Evolutionary conservation across 805 yeast species (phyloP).

Genomic region (Diddensiella transvaalensis): DNA sequence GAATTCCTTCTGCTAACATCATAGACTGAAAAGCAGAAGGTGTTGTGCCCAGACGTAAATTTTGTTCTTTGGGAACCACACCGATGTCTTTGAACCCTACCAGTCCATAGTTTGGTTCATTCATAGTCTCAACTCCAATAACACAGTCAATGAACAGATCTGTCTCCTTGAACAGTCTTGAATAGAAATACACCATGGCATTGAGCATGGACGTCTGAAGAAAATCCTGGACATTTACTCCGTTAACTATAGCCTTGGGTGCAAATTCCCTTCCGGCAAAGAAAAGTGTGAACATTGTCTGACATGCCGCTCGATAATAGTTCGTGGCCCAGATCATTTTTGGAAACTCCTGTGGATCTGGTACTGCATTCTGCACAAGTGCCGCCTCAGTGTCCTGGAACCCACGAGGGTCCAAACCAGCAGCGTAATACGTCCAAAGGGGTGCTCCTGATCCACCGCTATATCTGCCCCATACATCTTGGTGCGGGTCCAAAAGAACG

Average conservation of each 20-base stretch:
- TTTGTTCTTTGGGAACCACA: slow-evolving; percentile 51
- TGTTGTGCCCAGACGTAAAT: slow-evolving; percentile 70
- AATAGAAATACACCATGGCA: slow-evolving; percentile 50
- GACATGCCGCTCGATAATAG: slow-evolving; percentile 66
- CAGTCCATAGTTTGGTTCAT: slow-evolving; percentile 79
- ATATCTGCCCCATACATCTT: slow-evolving; percentile 88
- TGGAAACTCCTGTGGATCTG: slow-evolving; percentile 54
- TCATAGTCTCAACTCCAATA: slow-evolving; percentile 74
- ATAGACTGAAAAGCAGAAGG: slow-evolving; percentile 79
- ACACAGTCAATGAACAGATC: slow-evolving; percentile 39
- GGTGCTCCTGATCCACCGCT: slow-evolving; percentile 97
- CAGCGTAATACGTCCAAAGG: slow-evolving; percentile 87
- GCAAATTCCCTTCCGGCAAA: slow-evolving; percentile 74
- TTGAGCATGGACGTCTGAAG: slow-evolving; percentile 59
- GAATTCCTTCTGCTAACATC: slow-evolving; percentile 72
- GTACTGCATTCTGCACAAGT: slow-evolving; percentile 57
- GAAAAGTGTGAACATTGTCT: slow-evolving; percentile 84
- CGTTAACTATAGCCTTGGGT: slow-evolving; percentile 70
- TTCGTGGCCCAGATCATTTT: slow-evolving; percentile 94
- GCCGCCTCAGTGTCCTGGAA: slow-evolving; percentile 78
- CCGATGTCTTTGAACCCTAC: slow-evolving; percentile 59
- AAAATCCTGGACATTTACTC: slow-evolving; percentile 70
- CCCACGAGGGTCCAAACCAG: slow-evolving; percentile 71
- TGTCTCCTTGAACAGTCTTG: slow-evolving; percentile 43
- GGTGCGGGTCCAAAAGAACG: slow-evolving; percentile 84